These are phyloP conservation scores for Nigrospora oryzae DNA, from an alignment of 2,329 filamentous ascomycete genomes.

Conservation along the genomic window DNA sequence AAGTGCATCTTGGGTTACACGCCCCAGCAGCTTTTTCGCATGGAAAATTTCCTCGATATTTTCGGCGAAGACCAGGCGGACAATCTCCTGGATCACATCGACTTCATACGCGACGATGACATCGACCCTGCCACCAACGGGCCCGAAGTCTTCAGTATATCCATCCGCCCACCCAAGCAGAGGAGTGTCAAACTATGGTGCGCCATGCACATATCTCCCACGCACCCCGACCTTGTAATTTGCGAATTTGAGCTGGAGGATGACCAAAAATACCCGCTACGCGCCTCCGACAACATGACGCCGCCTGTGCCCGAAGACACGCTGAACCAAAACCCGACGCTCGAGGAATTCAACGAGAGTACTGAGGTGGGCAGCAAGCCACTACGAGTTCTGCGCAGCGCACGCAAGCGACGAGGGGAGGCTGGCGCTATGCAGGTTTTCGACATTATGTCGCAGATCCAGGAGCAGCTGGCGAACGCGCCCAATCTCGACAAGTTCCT, in stretches of 20 bases:
- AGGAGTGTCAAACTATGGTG: conserved; percentile 71
- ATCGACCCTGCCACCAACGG: conserved; percentile 67
- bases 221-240: conserved; percentile 63
- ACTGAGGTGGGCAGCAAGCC: conserved; percentile 70
- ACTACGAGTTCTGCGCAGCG: conserved; percentile 66
- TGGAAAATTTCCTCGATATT: conserved; percentile 75
- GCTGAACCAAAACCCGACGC: conserved; percentile 60
- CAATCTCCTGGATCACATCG: conserved; percentile 75
- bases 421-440: conserved; percentile 84
- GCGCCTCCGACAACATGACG: conserved; percentile 49
- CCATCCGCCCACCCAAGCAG: conserved; percentile 50
- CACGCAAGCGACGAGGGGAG: conserved; percentile 67
- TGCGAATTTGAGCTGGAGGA: conserved; percentile 88
- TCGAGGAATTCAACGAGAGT: conserved; percentile 67
- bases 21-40: conserved; percentile 64
- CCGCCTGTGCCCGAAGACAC: conserved; percentile 66
- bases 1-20: conserved; percentile 66
- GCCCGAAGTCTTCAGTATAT: conserved; percentile 77
- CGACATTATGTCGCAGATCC: conserved; percentile 85
- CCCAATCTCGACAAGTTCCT: conserved; percentile 64
- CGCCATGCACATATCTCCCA: conserved; percentile 68
- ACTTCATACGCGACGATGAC: conserved; percentile 80
- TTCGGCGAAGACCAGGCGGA: conserved; percentile 77
- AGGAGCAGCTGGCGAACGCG: conserved; percentile 74
- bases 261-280: conserved; percentile 59